Base-by-base conservation (phyloP, 1,284 basidiomycete genomes). In the Vanrija humicola region DNA sequence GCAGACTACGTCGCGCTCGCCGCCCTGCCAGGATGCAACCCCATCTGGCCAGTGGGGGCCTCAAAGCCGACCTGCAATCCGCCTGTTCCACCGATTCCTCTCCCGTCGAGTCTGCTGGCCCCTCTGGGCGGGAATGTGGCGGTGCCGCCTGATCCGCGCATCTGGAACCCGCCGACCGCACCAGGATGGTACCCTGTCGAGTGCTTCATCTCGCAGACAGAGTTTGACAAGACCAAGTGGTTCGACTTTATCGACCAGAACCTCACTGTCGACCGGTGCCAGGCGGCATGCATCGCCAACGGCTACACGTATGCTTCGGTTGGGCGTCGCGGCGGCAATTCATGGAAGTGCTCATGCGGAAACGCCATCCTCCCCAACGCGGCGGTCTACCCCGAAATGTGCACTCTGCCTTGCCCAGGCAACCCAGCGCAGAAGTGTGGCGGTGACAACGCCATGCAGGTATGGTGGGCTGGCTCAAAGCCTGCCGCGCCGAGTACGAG, bases 21-120 rank as follows among this genome's bases (percentile, higher is more conserved):
- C 38, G 1, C 15, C 19, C 62, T 72, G 1, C 68, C 70, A 2
- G 67, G 66, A 6, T 70, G 67, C 52, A 70, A 70, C 49, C 59
- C 58, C 1, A 48, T 58, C 9, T 73, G 68, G 66, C 10, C 34
- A 5, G 49, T 45, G 9, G 58, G 57, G 10, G 6, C 58, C 38
- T n/a, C n/a, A n/a, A 70, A 70, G 54, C 68, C 68, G 12, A 54
- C 56, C 38, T 66, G 64, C 29, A 49, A 52, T 52, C 19, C 46
- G 57, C 28, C 61, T n/a, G 52, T 51, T 5, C 29, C 64, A 19
- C 42, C 44, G 10, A 62, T 68, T 29, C 45, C 65, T 29, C 52
- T 70, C 21, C 48, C 57, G 15, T 70, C 47, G 56, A 34, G 6
- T 61, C 28, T 28, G 28, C 28, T 28, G 28, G 28, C 21, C 64